Conservation (phyloP, 768 basidiomycete species). For the Tricholoma terreum region DNA sequence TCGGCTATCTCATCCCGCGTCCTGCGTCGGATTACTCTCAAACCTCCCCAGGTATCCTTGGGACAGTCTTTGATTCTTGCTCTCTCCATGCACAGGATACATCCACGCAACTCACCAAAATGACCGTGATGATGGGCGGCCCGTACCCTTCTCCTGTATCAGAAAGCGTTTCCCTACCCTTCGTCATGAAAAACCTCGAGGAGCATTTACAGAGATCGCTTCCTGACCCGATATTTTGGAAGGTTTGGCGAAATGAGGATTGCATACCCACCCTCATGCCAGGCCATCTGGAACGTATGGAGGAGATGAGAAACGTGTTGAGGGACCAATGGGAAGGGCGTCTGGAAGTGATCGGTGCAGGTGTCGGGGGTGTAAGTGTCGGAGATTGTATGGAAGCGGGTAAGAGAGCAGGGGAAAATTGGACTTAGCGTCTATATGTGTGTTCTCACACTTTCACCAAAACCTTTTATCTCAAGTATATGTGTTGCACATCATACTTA, state of each 20-base stretch:
- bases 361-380: conserved; percentile 83
- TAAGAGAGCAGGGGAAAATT: conserved; percentile 47
- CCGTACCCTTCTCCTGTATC: conserved; percentile 46
- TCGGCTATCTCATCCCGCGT: conserved; percentile 92
- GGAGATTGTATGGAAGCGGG: conserved; percentile 83
- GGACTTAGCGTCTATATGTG: conserved; percentile 20
- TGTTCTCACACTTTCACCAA: not conserved
- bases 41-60: conserved; percentile 52
- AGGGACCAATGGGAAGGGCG: conserved; percentile 39
- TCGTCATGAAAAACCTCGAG: conserved; percentile 36
- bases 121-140: conserved; percentile 91
- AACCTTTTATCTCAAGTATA: too few relatives aligned
- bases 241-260: conserved; percentile 48
- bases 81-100: conserved; percentile 57
- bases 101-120: conserved; percentile 52
- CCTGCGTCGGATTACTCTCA: conserved; percentile 52
- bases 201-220: conserved; percentile 43
- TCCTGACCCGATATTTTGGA: conserved; percentile 55
- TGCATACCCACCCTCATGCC: conserved; percentile 80
- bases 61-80: conserved; percentile 88
- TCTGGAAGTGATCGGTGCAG: conserved; percentile 76
- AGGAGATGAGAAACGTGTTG: conserved; percentile 49
- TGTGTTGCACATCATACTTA: too few relatives aligned
- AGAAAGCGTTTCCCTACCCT: conserved; percentile 24
- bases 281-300: conserved; percentile 71